Base-by-base conservation (phyloP, 345 rosid species). In the Moringa oleifera region DNA sequence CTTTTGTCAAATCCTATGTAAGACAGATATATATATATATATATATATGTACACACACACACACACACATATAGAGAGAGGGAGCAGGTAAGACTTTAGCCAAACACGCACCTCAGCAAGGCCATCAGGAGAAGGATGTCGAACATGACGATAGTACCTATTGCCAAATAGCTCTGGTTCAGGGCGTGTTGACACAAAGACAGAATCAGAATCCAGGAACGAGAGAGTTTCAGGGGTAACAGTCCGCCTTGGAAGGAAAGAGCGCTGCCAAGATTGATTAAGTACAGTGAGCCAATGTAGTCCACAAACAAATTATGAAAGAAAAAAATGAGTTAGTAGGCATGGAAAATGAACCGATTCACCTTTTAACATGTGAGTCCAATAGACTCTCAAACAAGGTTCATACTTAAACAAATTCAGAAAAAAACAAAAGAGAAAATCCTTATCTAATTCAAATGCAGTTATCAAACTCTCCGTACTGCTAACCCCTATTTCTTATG, bases 71-170 rank as follows among this genome's bases (percentile, higher is more conserved):
- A 28, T 8, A 28, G 33, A 28, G 8, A 28, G 5, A 28, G 33
- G 8, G 33, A 41, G 47, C 6, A 4, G 37, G 37, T 11, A 33
- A 41, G 47, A 41, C 17, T 41, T 41, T 1, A 41, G 12, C 47
- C 16, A 41, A 41, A 15, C 12, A 62, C 77, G 23, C 33, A 94
- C 99, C 96, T 90, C 96, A 58, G 92, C 85, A 58, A 88, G 73
- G 57, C 85, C 99, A 70, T 90, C 89, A 10, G 89, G 86, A 20
- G 95, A 85, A 69, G 95, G 89, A 68, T 81, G 88, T 55, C 83
- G 84, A 59, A 75, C 70, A 68, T 86, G 97, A 20, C 83, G 92
- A 77, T 83, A 78, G 58, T 80, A 83, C 58, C 94, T 76, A 56
- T 78, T 72, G 60, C 80, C 80, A 58, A 83, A 71, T 53, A 74